phyloP scores from a whole-genome alignment of 2,329 filamentous ascomycete genomes.

The Hypoxylon sp. region DNA sequence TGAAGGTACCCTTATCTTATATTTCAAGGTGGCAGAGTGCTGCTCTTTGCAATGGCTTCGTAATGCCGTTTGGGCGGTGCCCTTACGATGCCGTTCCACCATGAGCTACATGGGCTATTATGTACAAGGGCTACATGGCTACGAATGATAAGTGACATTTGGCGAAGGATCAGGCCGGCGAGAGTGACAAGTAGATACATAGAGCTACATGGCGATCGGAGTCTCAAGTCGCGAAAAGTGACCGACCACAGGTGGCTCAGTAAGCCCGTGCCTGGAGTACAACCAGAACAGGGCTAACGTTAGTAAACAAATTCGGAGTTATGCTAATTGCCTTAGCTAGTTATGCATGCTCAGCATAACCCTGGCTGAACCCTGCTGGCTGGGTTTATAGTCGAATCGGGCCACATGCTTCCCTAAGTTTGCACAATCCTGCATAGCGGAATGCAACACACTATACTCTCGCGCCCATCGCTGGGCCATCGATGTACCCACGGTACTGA shows the following conservation, averaged over 20 bases:
- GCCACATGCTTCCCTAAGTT: constrained; percentile 31
- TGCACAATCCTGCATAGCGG: constrained; percentile 44
- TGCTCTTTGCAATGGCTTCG: constrained; percentile 12
- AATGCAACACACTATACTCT: constrained; percentile 36
- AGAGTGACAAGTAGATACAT: constrained; percentile 47
- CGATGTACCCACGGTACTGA: constrained; percentile 35
- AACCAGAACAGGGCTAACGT: constrained; percentile 39
- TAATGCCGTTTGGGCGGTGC: constrained; percentile 32
- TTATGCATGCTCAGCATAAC: constrained; percentile 35
- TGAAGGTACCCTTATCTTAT: constrained; percentile 32
- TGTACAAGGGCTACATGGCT: not conserved
- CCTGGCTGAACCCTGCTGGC: constrained; percentile 37
- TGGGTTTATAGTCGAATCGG: constrained; percentile 30
- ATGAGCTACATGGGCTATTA: constrained; percentile 5
- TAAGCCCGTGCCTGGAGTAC: constrained; percentile 47
- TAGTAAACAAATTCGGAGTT: constrained; percentile 41
- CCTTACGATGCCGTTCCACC: constrained; percentile 25
- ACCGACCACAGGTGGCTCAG: constrained; percentile 43
- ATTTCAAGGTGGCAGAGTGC: constrained; percentile 20
- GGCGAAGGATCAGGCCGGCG: constrained; percentile 30
- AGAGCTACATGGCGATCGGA: constrained; percentile 45
- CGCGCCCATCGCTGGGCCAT: not conserved
- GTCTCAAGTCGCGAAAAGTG: constrained; percentile 45
- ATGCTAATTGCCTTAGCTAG: constrained; percentile 25
- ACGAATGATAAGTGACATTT: constrained; percentile 24